Evolutionary conservation across 306 rosid species (phyloP), one percentile per base, ranked within the genome.

Genomic region (Geum urbanum): DNA sequence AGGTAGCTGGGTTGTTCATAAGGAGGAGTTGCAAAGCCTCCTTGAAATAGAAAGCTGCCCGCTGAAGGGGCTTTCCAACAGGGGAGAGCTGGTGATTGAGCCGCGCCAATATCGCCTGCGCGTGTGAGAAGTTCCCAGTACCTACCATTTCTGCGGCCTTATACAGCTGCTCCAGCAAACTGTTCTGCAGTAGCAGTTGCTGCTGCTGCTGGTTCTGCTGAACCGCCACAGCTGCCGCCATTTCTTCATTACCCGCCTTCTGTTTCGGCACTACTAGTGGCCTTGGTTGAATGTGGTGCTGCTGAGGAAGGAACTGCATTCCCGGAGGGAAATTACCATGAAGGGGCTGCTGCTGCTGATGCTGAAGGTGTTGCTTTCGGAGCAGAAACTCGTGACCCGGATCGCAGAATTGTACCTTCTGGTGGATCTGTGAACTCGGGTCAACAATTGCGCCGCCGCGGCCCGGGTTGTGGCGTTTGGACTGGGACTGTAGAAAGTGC

Each of bases 41-140:
- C 86, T 78, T 82, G 79, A 82, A 82, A 64, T 82, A 82, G 78
- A 75, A 82, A 78, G 86, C 78, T 68, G 86, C 83, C 86, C 86
- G 76, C 48, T 72, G 86, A 10, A 78, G 80, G 70, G 86, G 86
- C 76, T 72, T 78, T 63, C 86, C 83, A 72, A 78, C 74, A 46
- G 81, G 83, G 72, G 86, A 82, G 77, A 82, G 81, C 76, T 81
- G 84, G 81, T 81, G 84, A 81, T 81, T 81, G 84, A 81, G 84
- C 84, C 84, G 84, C 84, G 84, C 84, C 84, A 81, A 81, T 81
- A 81, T 81, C 84, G 78, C 84, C 77, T 81, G 81, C 78, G 84
- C 86, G 81, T 67, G 78, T 72, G 73, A 55, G 66, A 69, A 73
- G 63, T 75, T 79, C 63, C 86, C 83, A 55, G 83, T 61, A 69